A percentile compares a stretch with the other conserved stretches of the same genome.
phyloP scores from a whole-genome alignment of 108 stramenopile species.

The Ochromonas danica region DNA sequence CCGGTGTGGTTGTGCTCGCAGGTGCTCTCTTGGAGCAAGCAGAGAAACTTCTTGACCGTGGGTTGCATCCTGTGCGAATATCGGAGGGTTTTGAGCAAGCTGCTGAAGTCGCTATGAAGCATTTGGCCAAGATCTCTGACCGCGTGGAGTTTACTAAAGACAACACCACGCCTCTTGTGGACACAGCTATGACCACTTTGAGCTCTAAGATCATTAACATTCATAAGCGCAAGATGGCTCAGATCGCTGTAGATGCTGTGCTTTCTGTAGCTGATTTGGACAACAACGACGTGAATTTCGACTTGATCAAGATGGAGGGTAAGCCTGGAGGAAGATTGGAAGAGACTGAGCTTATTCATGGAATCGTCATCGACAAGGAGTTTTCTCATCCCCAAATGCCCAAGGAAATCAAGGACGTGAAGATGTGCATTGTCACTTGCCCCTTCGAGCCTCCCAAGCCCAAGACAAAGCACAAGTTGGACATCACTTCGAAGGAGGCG shows the following conservation, averaged over 20 bases:
- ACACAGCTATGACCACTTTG: conserved; percentile 94
- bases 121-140: conserved; percentile 80
- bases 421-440: conserved; percentile 78
- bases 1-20: conserved; percentile 96
- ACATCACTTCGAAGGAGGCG: conserved; percentile 89
- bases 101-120: conserved; percentile 78
- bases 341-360: conserved; percentile 93
- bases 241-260: conserved; percentile 87
- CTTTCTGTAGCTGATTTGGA: conserved; percentile 91
- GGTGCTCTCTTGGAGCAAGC: conserved; percentile 96
- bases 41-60: conserved; percentile 80
- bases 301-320: conserved; percentile 99
- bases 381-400: conserved; percentile 96
- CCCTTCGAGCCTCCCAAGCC: conserved; percentile 99
- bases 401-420: conserved; percentile 48
- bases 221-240: conserved; percentile 90
- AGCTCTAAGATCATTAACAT: conserved; percentile 92
- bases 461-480: conserved; percentile 99
- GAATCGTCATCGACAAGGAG: conserved; percentile 97
- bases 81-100: conserved; percentile 95
- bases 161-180: conserved; percentile 71
- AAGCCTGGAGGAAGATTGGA: conserved; percentile 94
- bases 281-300: conserved; percentile 96
- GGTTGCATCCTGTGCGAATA: conserved; percentile 94
- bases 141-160: conserved; percentile 76